These are phyloP conservation scores for Calonectria crousiana DNA, from an alignment of 2,329 filamentous ascomycete species.

Conservation along the genomic window DNA sequence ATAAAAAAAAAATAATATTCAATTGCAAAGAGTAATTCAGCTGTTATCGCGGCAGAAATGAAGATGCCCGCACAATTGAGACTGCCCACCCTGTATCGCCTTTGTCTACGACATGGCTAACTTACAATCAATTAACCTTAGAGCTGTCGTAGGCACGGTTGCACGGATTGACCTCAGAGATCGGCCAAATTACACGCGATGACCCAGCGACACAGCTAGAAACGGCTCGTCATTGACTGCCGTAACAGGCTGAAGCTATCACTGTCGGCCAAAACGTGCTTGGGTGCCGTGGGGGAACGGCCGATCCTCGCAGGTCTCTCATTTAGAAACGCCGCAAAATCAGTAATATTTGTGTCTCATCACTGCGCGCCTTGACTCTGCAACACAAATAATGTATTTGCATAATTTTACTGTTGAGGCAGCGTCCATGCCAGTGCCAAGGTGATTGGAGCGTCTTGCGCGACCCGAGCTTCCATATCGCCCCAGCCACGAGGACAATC, in stretches of 20 bases:
- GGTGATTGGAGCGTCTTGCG: constrained; percentile 15
- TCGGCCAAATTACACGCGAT: not conserved
- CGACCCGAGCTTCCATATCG: constrained; percentile 23
- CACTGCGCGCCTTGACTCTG: constrained; percentile 2
- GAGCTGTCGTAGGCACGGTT: constrained; percentile 25
- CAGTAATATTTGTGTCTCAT: constrained; percentile 13
- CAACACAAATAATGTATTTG: not conserved
- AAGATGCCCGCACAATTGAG: constrained; percentile 26
- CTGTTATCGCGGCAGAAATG: constrained; percentile 20
- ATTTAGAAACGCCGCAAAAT: constrained; percentile 4
- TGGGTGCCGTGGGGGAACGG: constrained; percentile 25
- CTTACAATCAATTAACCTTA: constrained; percentile 38
- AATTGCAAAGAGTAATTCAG: not conserved
- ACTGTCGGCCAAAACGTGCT: constrained; percentile 14
- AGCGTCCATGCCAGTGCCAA: constrained; percentile 25
- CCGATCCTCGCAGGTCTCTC: constrained; percentile 12
- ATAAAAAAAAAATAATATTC: constrained; percentile 25
- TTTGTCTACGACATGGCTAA: constrained; percentile 30
- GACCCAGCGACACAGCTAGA: not conserved
- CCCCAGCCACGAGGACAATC: constrained; percentile 28
- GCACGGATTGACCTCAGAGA: constrained; percentile 21
- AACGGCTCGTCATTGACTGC: constrained; percentile 22
- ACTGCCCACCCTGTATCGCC: constrained; percentile 32
- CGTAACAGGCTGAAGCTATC: constrained; percentile 20
- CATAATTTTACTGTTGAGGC: constrained; percentile 20